These are phyloP conservation scores for Baorangia bicolor DNA, from an alignment of 768 basidiomycete species.

Conservation along the genomic window DNA sequence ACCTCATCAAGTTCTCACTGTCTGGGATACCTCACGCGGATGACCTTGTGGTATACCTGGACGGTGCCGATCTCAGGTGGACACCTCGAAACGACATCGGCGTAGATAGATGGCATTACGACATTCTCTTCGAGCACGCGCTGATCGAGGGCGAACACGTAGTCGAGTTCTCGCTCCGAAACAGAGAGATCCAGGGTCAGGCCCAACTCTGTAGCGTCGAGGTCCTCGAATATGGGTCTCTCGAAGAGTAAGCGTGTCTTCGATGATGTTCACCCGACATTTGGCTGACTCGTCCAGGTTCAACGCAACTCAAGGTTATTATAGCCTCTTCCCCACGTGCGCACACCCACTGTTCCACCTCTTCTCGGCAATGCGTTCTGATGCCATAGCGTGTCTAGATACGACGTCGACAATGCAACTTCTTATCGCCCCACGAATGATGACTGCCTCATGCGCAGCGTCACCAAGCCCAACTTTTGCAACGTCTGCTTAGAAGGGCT, in stretches of 20 bases:
- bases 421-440: slow-evolving; percentile 82
- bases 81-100: slow-evolving; percentile 48
- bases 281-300: slow-evolving; percentile 46
- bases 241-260: slow-evolving; percentile 47
- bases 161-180: slow-evolving; percentile 55
- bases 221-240: slow-evolving; percentile 67
- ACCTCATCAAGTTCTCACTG: slow-evolving; percentile 68
- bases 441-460: slow-evolving; percentile 78
- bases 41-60: slow-evolving; percentile 59
- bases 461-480: slow-evolving; percentile 72
- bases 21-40: slow-evolving; percentile 59
- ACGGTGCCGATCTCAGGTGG: slow-evolving; percentile 63
- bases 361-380: background rate
- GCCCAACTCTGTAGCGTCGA: slow-evolving; percentile 81
- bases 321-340: slow-evolving; percentile 74
- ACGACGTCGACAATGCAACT: slow-evolving; percentile 54
- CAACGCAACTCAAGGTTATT: slow-evolving; percentile 51
- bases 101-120: slow-evolving; percentile 76
- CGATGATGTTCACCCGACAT: background rate
- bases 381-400: slow-evolving; percentile 38
- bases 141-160: slow-evolving; percentile 55
- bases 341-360: slow-evolving; percentile 19
- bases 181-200: slow-evolving; percentile 44
- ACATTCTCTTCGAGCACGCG: slow-evolving; percentile 43
- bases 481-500: slow-evolving; percentile 71